Base-by-base conservation (phyloP, 1,139 yeast genomes). In the Candida sojae region DNA sequence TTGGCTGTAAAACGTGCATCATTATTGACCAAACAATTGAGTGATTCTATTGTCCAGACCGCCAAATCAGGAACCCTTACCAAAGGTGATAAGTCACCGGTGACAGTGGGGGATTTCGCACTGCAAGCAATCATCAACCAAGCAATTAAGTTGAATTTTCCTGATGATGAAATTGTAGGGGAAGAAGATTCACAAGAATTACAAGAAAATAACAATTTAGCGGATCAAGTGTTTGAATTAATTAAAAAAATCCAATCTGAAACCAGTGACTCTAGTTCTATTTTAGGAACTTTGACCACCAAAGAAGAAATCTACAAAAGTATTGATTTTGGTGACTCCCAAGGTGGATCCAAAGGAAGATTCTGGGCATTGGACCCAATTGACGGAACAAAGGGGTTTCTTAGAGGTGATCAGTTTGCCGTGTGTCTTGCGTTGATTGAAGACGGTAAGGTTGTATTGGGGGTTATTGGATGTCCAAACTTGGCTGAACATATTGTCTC, bases 301-400 rank as follows among this genome's bases (percentile, higher is more conserved):
- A 66, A 79, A 43, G 72, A 75, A 0, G 77, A 81, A 32, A 77
- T 92, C 53, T 79, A 79, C 54, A 74, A 80, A 9, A 77, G 86
- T 39, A 88, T 93, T 53, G 97, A 92, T 64, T 70, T 75, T 52
- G 98, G 98, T 41, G 78, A 81, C 59, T 87, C 88, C 35, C 62
- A 76, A 52, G 97, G 97, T 47, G 96, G 97, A 3, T 58, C 72
- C 35, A 73, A 68, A 42, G 96, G 97, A 30, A 76, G 98, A 54
- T 83, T 88, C 66, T 93, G 99, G 99, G 96, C 98, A 0, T 71
- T 93, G 60, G 99, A 93, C 63, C 99, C 99, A 32, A 92, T 93
- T 53, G 99, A 93, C 63, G 99, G 99, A 12, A 93, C 99, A 21
- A 92, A 92, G 64, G 99, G 99, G 0, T 93, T 93, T 62, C 73